Conservation (phyloP, 169 alveolate genomes). For the Plasmodium gonderi region DNA sequence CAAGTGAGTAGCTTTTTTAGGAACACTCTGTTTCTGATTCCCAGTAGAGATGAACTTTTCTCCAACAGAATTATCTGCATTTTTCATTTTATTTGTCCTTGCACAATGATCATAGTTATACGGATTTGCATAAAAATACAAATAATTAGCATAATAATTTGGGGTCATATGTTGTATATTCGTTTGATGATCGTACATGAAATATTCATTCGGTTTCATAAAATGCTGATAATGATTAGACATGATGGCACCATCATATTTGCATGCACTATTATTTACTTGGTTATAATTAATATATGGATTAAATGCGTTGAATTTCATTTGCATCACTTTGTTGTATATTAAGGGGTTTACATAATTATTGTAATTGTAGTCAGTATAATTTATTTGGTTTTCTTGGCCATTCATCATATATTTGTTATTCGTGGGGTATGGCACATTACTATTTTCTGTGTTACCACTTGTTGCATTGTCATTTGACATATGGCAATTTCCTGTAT, state of each 20-base stretch:
- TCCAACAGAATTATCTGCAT: not conserved
- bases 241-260: not conserved
- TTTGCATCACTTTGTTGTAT: constrained; percentile 55
- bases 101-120: constrained; percentile 20
- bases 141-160: constrained; percentile 57
- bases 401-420: not conserved
- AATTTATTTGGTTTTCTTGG: constrained; percentile 10
- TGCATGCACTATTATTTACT: constrained; percentile 21
- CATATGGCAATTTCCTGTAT: too few species aligned
- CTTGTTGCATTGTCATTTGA: too few species aligned
- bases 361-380: constrained; percentile 24
- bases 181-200: constrained; percentile 46
- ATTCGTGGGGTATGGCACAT: not conserved
- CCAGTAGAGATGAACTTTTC: not conserved
- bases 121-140: constrained; percentile 41
- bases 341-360: not conserved
- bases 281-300: constrained; percentile 58
- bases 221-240: constrained; percentile 18
- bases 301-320: constrained; percentile 18
- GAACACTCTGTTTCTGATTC: not conserved
- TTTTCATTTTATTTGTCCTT: constrained; percentile 3
- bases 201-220: constrained; percentile 45
- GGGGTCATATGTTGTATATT: constrained; percentile 45
- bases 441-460: too few species aligned
- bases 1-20: not conserved